Percentiles rank a stretch among this genome's conserved stretches.
Conservation (phyloP, 1,284 basidiomycete species). For the Cryptococcus neoformans region DNA sequence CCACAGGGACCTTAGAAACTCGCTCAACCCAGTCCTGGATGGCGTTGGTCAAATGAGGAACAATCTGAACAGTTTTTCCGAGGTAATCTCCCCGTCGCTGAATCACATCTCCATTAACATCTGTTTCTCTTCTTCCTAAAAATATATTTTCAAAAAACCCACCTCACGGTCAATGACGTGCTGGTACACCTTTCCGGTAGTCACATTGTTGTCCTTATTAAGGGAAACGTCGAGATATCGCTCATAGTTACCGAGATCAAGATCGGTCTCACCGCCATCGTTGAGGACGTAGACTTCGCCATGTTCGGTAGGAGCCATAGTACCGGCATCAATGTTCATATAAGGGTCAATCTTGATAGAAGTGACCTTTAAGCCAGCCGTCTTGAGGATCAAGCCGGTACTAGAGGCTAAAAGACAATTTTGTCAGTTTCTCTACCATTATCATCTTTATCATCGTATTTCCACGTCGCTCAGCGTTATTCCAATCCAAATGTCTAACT, state of each 20-base stretch:
- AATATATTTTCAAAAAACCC: conserved; percentile 32
- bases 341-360: conserved; percentile 99
- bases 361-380: conserved; percentile 91
- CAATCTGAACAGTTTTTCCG: conserved; percentile 97
- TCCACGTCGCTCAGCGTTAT: too few species aligned
- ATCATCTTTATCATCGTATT: too few species aligned
- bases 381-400: conserved; percentile 94
- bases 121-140: neutral
- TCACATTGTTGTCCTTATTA: conserved; percentile 95
- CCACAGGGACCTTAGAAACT: conserved; percentile 89
- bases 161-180: conserved; percentile 98
- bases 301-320: conserved; percentile 98
- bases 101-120: neutral
- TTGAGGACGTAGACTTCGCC: conserved; percentile 99
- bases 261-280: conserved; percentile 97
- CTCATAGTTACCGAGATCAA: conserved; percentile 98
- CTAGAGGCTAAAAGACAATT: conserved; percentile 71
- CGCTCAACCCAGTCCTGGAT: conserved; percentile 99
- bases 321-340: conserved; percentile 99
- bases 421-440: neutral
- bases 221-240: conserved; percentile 95
- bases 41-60: conserved; percentile 93
- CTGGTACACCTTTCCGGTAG: conserved; percentile 96
- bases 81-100: conserved; percentile 94
- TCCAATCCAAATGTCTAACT: too few species aligned